Conservation (phyloP, 345 rosid species). For the Sapria himalayana region DNA sequence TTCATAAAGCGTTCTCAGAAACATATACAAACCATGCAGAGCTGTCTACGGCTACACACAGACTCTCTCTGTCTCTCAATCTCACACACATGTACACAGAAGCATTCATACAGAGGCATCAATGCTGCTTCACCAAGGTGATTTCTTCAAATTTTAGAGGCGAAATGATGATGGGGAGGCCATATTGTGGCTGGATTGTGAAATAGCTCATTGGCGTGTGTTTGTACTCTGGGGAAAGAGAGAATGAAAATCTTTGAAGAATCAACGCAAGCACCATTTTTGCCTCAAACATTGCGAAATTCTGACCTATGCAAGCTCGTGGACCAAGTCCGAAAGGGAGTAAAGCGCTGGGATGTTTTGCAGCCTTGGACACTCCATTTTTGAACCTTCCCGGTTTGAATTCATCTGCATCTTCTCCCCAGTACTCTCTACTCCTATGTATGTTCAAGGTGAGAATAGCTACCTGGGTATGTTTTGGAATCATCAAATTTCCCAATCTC, state of each 20-base stretch:
- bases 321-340: constrained; percentile 68
- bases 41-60: too few relatives aligned
- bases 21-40: too few relatives aligned
- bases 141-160: too few relatives aligned
- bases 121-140: too few relatives aligned
- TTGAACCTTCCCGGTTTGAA: constrained; percentile 59
- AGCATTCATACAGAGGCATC: too few relatives aligned
- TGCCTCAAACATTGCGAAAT: constrained; percentile 60
- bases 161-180: constrained; percentile 35
- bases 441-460: constrained; percentile 50
- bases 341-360: constrained; percentile 48
- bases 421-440: constrained; percentile 51
- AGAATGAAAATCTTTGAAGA: constrained; percentile 46
- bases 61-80: too few relatives aligned
- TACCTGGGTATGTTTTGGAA: constrained; percentile 52
- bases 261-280: constrained; percentile 39
- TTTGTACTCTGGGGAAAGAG: constrained; percentile 41
- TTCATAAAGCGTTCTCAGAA: too few relatives aligned
- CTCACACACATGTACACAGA: too few relatives aligned
- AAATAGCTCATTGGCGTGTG: constrained; percentile 61
- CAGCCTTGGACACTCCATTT: constrained; percentile 51
- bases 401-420: constrained; percentile 65
- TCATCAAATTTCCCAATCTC: constrained; percentile 56
- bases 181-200: constrained; percentile 55
- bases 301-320: constrained; percentile 60